Evolutionary conservation across 306 rosid species (phyloP).

Genomic region (Cicer judaicum): DNA sequence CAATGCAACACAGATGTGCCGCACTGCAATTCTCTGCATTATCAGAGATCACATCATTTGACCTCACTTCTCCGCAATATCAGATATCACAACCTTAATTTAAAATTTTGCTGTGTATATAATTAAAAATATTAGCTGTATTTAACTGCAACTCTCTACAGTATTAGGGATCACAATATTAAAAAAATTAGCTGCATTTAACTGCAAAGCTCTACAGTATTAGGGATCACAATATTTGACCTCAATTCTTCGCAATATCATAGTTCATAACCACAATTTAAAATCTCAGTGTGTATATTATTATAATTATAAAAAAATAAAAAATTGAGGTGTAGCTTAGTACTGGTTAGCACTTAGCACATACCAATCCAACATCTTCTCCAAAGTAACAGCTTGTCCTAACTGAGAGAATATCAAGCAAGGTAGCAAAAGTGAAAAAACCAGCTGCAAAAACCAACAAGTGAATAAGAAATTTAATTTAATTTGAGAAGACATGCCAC

Average conservation of each 20-base stretch:
- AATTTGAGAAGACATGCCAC: neutral
- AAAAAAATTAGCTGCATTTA: neutral
- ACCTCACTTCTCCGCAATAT: too few species aligned
- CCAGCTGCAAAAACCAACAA: conserved; percentile 66
- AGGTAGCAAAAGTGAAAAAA: conserved; percentile 88
- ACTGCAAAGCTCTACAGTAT: neutral
- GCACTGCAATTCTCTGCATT: too few species aligned
- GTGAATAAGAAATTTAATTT: neutral
- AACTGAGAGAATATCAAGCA: conserved; percentile 93
- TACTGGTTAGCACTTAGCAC: conserved; percentile 38
- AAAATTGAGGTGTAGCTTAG: neutral
- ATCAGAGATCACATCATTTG: too few species aligned
- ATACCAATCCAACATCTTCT: conserved; percentile 89
- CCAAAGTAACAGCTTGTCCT: conserved; percentile 82
- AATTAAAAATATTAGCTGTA: too few species aligned
- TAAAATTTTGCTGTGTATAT: too few species aligned
- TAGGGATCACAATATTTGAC: neutral
- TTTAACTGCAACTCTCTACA: too few species aligned
- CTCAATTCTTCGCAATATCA: neutral
- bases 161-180: too few species aligned
- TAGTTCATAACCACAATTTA: neutral
- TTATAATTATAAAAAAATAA: neutral
- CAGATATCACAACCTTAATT: too few species aligned
- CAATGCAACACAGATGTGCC: too few species aligned
- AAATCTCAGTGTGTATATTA: neutral